phyloP scores from a whole-genome alignment of 2,329 filamentous ascomycete genomes.

The Podosphaera leucotricha region DNA sequence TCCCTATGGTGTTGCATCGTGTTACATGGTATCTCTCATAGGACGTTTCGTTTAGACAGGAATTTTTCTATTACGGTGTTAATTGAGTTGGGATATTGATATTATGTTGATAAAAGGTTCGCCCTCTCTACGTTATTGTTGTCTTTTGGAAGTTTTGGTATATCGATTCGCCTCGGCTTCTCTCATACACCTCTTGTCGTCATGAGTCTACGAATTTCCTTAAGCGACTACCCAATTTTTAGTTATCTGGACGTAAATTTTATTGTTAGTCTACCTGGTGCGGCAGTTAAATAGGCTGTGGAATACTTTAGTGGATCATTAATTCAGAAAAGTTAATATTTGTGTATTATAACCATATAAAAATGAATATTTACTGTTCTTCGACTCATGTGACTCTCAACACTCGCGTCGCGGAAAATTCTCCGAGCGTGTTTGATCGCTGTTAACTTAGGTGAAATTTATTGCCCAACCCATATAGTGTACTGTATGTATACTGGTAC shows the following conservation, averaged over 20 bases:
- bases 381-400: background rate
- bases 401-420: background rate
- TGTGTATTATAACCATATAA: background rate
- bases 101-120: slow-evolving; percentile 14
- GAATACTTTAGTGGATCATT: background rate
- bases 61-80: slow-evolving; percentile 11
- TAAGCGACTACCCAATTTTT: slow-evolving; percentile 17
- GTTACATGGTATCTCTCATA: slow-evolving; percentile 13
- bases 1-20: slow-evolving; percentile 9
- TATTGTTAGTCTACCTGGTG: background rate
- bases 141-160: slow-evolving; percentile 10
- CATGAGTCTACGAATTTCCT: slow-evolving; percentile 18
- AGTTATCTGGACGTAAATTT: slow-evolving; percentile 1
- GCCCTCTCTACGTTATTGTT: slow-evolving; percentile 13
- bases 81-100: slow-evolving; percentile 14
- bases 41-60: slow-evolving; percentile 13
- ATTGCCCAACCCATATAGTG: background rate
- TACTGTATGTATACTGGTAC: background rate
- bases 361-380: background rate
- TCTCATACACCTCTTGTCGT: slow-evolving; percentile 13
- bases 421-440: background rate
- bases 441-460: background rate
- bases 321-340: background rate
- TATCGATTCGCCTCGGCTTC: slow-evolving; percentile 10
- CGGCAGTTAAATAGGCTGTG: background rate